Base-by-base conservation (phyloP, 345 rosid genomes). In the Eucalyptus shirleyi region DNA sequence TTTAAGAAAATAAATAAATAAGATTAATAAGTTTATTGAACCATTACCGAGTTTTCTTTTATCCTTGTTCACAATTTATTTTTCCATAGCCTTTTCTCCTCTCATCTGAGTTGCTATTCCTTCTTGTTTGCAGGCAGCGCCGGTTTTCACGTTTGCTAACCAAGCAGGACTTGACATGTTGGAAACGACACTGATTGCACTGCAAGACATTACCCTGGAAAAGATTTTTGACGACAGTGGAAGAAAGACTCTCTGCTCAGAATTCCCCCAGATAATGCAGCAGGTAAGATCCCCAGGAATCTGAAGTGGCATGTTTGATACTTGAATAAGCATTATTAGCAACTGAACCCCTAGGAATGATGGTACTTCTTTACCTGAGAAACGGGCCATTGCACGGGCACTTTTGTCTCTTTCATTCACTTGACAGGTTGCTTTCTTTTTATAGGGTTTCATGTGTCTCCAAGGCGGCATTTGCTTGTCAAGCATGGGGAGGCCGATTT, bases 121-220 rank as follows among this genome's bases (percentile, higher is more conserved):
- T 49, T 40, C 87, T 86, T 50, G 32, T 65, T 81, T 91, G 91
- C 95, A 96, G 99, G 96, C 95, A 69, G 91, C 91, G 88, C 96
- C 96, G 8, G 93, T 95, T 67, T 96, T 96, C 90, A 96, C 97
- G 40, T 96, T 96, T 91, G 94, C 98, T 37, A 98, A 98, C 91
- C 99, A 98, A 89, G 99, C 99, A 69, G 99, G 99, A 80, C 96
- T 98, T 45, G 99, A 98, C 95, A 97, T 98, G 99, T 95, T 98
- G 40, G 99, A 98, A 94, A 98, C 99, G 69, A 97, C 99, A 9
- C 90, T 96, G 90, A 94, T 96, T 13, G 93, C 98, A 4, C 96
- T 96, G 92, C 99, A 96, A 92, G 96, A 96, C 86, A 94, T 96
- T 50, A 95, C 94, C 90, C 92, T 96, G 32, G 99, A 96, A 72